Evolutionary conservation across 2,329 filamentous ascomycete genomes (phyloP), one percentile per base, ranked within the genome.

Genomic region (Fusarium sp.): DNA sequence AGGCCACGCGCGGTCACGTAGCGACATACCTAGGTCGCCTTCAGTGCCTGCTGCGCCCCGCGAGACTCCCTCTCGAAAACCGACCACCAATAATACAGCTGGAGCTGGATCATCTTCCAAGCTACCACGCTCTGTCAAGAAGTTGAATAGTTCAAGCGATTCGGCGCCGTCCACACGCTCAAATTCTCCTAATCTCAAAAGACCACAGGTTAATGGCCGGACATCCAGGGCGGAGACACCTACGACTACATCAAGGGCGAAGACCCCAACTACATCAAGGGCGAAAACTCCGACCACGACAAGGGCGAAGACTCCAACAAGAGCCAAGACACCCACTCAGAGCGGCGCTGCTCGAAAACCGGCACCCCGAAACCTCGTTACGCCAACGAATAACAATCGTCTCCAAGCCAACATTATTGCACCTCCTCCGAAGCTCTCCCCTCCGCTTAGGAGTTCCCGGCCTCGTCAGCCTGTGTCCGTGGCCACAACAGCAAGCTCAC

Each of bases 391-490:
- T 73, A 89, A 84, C 72, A 81, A 84, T 45, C 85, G 88, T 52
- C 84, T 96, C 14, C 90, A 91, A 72, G 92, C 92, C 41, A 93
- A 92, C 77, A 92, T 96, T 70, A 87, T 91, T 60, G 84, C 88
- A 34, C 88, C 92, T 44, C 84, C 85, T 19, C 88, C 92, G 1
- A 93, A 92, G 76, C 85, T 90, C 34, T 97, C 94, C 2, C 93
- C 93, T 6, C 89, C 91, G 12, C 82, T 97, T 50, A 88, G 93
- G 75, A 96, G 92, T 75, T 96, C 93, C 43, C 86, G 93, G 43
- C 92, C 93, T n/a, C 86, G 93, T 53, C 90, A 93, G 75, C 90
- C 92, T 11, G 90, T 97, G 23, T 93, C 92, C 12, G 84, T 88
- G 57, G 91, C 91, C n/a, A 87, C 87, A 4, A 91, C 91, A n/a